Percentiles rank a stretch among this genome's conserved stretches.
Conservation (phyloP, 83 land plant species). For the Diphasiastrum complanatum region DNA sequence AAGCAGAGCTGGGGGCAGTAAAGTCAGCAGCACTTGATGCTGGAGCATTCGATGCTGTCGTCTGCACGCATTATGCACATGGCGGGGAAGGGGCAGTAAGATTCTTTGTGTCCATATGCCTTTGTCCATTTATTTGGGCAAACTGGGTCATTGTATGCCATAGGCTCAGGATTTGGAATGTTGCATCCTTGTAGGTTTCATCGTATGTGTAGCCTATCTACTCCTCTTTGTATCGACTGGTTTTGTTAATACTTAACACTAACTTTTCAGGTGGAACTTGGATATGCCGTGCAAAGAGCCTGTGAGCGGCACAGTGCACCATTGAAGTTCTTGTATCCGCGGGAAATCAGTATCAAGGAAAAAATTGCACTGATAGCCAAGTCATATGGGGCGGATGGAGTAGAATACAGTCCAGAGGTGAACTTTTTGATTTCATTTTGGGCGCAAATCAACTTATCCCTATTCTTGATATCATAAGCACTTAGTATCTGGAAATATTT, state of each 20-base stretch:
- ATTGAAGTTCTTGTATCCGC: constrained; percentile 73
- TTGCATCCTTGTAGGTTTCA: not conserved
- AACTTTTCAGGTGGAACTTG: constrained; percentile 79
- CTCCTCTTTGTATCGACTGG: not conserved
- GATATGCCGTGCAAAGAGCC: constrained; percentile 86
- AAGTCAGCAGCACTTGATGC: constrained; percentile 71
- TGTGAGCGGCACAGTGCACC: constrained; percentile 67
- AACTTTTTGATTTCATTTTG: constrained; percentile 1
- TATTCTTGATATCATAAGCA: too few relatives aligned
- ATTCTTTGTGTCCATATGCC: too few relatives aligned
- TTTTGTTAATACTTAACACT: not conserved
- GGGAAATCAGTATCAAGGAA: constrained; percentile 77
- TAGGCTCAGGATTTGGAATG: not conserved
- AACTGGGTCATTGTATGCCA: not conserved
- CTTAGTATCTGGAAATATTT: too few relatives aligned
- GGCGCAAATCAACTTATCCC: too few relatives aligned
- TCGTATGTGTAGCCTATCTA: not conserved
- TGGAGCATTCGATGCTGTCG: constrained; percentile 95
- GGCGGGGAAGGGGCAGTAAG: constrained; percentile 97
- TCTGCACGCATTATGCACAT: constrained; percentile 91
- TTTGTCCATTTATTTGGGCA: too few relatives aligned
- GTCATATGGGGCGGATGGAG: constrained; percentile 91
- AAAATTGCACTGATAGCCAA: constrained; percentile 78
- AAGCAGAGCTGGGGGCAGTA: constrained; percentile 76
- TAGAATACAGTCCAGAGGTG: constrained; percentile 90